These are phyloP conservation scores for Paramyrothecium sp. DNA, from an alignment of 2,329 filamentous ascomycete genomes.

Conservation along the genomic window DNA sequence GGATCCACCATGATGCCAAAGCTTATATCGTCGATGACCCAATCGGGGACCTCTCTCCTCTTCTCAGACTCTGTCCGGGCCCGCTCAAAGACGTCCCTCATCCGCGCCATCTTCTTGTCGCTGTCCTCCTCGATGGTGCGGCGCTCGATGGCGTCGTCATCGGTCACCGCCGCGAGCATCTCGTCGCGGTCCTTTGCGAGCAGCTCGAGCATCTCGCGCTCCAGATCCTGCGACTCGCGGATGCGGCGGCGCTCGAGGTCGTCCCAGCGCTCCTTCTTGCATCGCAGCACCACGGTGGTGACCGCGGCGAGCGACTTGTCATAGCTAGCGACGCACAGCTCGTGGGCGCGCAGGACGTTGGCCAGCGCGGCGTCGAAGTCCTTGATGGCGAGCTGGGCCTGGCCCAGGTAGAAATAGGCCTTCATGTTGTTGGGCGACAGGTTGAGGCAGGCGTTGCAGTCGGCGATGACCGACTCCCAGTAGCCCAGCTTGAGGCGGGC, in stretches of 20 bases:
- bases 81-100: conserved; percentile 51
- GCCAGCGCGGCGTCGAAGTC: conserved; percentile 68
- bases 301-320: conserved; percentile 70
- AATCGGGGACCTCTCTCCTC: conserved; percentile 67
- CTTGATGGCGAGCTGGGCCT: conserved; percentile 72
- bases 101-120: conserved; percentile 39
- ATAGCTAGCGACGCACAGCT: conserved; percentile 60
- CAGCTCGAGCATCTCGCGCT: conserved; percentile 56
- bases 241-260: conserved; percentile 62
- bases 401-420: conserved; percentile 77
- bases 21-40: conserved; percentile 73
- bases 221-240: conserved; percentile 55
- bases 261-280: conserved; percentile 87
- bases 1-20: conserved; percentile 75
- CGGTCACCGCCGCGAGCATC: conserved; percentile 31
- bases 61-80: conserved; percentile 42
- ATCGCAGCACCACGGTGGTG: conserved; percentile 70
- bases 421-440: conserved; percentile 70
- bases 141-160: conserved; percentile 44
- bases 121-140: conserved; percentile 47
- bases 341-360: conserved; percentile 71
- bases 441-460: conserved; percentile 73
- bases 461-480: conserved; percentile 73
- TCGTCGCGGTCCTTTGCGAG: conserved; percentile 47
- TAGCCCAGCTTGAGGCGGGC: conserved; percentile 71